phyloP scores from a whole-genome alignment of 2,329 filamentous ascomycete species.

The Ophiostoma ips region DNA sequence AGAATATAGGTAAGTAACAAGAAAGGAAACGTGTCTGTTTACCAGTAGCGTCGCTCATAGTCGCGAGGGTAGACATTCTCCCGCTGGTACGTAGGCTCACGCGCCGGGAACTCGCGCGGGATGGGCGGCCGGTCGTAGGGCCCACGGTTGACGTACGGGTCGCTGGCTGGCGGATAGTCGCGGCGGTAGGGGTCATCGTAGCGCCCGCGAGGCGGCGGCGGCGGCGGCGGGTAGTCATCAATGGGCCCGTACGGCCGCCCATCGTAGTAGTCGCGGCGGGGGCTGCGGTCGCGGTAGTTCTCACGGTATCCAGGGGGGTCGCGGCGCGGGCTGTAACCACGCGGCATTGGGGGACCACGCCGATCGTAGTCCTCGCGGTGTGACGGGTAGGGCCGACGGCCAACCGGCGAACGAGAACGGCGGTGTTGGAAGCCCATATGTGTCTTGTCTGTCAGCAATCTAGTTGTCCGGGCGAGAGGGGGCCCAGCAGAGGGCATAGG shows the following conservation, averaged over 20 bases:
- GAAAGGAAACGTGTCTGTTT: slow-evolving; percentile 4
- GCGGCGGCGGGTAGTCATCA: slow-evolving; percentile 61
- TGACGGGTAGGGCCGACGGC: slow-evolving; percentile 45
- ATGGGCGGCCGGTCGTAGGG: slow-evolving; percentile 41
- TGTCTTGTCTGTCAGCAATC: slow-evolving; percentile 35
- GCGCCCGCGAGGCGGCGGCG: slow-evolving; percentile 35
- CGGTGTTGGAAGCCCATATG: slow-evolving; percentile 62
- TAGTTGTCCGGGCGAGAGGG: too few relatives aligned
- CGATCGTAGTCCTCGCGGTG: slow-evolving; percentile 70
- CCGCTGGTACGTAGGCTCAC: slow-evolving; percentile 35
- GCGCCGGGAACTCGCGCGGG: slow-evolving; percentile 21
- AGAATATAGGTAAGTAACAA: too few relatives aligned
- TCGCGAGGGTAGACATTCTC: slow-evolving; percentile 33
- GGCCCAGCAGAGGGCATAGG: slow-evolving; percentile 8
- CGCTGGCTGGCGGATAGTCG: slow-evolving; percentile 50
- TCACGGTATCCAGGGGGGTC: slow-evolving; percentile 39
- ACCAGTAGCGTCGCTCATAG: slow-evolving; percentile 21
- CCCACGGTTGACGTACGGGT: slow-evolving; percentile 43
- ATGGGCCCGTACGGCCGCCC: slow-evolving; percentile 62
- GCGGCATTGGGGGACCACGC: slow-evolving; percentile 44
- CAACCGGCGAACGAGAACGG: slow-evolving; percentile 64
- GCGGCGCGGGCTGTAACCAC: slow-evolving; percentile 65
- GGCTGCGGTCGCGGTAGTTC: slow-evolving; percentile 78
- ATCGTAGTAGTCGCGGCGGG: slow-evolving; percentile 76
- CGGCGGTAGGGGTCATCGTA: slow-evolving; percentile 69